phyloP scores from a whole-genome alignment of 108 stramenopile species.

The Phaeodactylum tricornutum region DNA sequence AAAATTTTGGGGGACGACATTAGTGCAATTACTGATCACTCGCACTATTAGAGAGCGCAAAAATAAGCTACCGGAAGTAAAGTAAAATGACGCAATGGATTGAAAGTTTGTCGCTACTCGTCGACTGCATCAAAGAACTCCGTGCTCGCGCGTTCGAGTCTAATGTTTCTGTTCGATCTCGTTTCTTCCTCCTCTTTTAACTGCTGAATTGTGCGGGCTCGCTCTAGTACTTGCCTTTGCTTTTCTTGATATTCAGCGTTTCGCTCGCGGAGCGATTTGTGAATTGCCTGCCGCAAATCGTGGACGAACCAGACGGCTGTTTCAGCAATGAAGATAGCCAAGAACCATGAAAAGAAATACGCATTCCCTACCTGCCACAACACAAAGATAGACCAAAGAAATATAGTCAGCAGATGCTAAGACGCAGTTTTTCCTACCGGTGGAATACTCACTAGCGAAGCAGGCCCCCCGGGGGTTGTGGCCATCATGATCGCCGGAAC shows the following conservation, averaged over 20 bases:
- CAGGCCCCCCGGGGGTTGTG: conserved; percentile 57
- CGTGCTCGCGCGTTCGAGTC: not conserved
- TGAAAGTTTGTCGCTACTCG: not conserved
- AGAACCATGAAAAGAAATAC: conserved; percentile 63
- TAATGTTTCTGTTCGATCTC: not conserved
- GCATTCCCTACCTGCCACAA: conserved; percentile 40
- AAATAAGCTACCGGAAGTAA: too few relatives aligned
- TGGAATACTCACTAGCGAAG: conserved; percentile 34
- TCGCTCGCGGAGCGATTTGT: conserved; percentile 24
- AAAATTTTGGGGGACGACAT: conserved; percentile 28
- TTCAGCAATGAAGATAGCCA: conserved; percentile 41
- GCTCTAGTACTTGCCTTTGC: conserved; percentile 30
- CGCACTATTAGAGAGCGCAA: too few relatives aligned
- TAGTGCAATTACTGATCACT: conserved; percentile 30
- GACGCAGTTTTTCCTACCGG: not conserved
- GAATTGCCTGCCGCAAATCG: conserved; percentile 47
- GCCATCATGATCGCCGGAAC: conserved; percentile 41
- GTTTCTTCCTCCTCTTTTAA: not conserved
- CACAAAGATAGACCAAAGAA: not conserved
- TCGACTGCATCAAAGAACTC: conserved; percentile 3
- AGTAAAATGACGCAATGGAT: not conserved
- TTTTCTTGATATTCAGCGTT: conserved; percentile 31
- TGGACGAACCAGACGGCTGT: conserved; percentile 18
- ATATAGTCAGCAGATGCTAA: not conserved
- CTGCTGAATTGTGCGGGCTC: not conserved